phyloP scores from a whole-genome alignment of 306 rosid genomes.

The Trifolium repens region DNA sequence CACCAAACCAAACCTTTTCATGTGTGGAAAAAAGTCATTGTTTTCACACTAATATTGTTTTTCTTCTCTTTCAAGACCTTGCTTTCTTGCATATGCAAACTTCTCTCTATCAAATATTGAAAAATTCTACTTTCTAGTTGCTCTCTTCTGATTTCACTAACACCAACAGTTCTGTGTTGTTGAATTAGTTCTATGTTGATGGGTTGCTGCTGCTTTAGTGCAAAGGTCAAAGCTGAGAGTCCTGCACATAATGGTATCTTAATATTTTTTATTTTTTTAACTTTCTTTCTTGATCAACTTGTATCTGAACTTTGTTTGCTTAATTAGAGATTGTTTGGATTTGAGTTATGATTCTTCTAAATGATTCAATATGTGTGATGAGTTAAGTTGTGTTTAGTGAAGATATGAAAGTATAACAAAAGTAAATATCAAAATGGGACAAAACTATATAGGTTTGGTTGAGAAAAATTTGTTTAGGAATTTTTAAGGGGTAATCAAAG shows the following conservation, averaged over 20 bases:
- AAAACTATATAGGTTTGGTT: slow-evolving; percentile 1
- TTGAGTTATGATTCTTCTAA: slow-evolving; percentile 3
- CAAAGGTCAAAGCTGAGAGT: slow-evolving; percentile 89
- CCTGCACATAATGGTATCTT: slow-evolving; percentile 72
- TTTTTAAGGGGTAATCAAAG: neutral
- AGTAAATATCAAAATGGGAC: neutral
- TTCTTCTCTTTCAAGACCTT: slow-evolving; percentile 35
- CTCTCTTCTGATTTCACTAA: slow-evolving; percentile 21
- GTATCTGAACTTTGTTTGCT: slow-evolving; percentile 7
- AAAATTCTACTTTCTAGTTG: slow-evolving; percentile 30
- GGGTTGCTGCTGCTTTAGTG: slow-evolving; percentile 89
- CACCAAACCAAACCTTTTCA: slow-evolving; percentile 41
- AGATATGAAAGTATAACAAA: neutral
- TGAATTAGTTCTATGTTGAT: slow-evolving; percentile 45
- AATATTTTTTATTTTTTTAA: neutral
- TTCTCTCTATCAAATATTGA: slow-evolving; percentile 27
- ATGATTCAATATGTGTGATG: slow-evolving; percentile 22
- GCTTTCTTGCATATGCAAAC: slow-evolving; percentile 12
- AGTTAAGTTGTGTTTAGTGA: slow-evolving; percentile 6
- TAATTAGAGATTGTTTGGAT: slow-evolving; percentile 15
- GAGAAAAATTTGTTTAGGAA: slow-evolving; percentile 1
- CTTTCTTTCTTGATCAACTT: slow-evolving; percentile 31
- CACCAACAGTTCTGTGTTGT: slow-evolving; percentile 10
- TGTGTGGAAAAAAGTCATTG: slow-evolving; percentile 40
- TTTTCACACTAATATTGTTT: slow-evolving; percentile 52